Evolutionary conservation across 2,329 filamentous ascomycete species (phyloP), one percentile per base, ranked within the genome.

Genomic region (Phaeoacremonium minimum): DNA sequence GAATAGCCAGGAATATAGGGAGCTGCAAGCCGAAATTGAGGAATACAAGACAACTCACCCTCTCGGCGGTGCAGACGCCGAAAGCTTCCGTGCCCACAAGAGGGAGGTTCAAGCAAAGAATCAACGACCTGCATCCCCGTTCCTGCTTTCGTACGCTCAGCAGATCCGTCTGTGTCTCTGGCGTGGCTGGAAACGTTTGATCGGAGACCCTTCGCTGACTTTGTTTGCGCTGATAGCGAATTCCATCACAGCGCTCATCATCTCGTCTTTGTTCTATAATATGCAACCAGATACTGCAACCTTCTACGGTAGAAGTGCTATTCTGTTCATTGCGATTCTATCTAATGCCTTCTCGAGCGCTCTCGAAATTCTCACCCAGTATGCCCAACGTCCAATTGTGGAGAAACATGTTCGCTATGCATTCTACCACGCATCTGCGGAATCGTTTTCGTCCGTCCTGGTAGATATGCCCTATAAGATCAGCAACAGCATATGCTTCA

Each of bases 251-350:
- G 78, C 80, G 0, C 56, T 86, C 6, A 74, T 85, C 39, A 66
- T 72, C 3, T 80, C 80, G 6, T 84, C 80, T 0, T 65, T 85
- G 4, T 86, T 86, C 57, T 86, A 85, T 57, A 69, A 80, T 37
- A 73, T 80, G 0, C 71, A 79, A 0, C 40, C 60, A 15, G 76
- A 71, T 33, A 75, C 77, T 0, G 65, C 57, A 1, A 81, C 81
- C 7, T 57, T 86, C 1, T 85, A 85, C 52, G 51, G 75, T 46
- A 83, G 83, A 47, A 69, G 71, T 0, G 83, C 80, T 36, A 71
- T 79, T 0, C 58, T 82, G 5, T 86, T 85, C 64, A 73, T 84
- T 34, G 64, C 80, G 1, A 61, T 85, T 1, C 61, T 86, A 0
- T 80, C 74, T 55, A 80, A 83, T 50, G 66, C 71, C 38, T 57